Conservation (phyloP, 441 rosid species). For the Melastoma candidum region DNA sequence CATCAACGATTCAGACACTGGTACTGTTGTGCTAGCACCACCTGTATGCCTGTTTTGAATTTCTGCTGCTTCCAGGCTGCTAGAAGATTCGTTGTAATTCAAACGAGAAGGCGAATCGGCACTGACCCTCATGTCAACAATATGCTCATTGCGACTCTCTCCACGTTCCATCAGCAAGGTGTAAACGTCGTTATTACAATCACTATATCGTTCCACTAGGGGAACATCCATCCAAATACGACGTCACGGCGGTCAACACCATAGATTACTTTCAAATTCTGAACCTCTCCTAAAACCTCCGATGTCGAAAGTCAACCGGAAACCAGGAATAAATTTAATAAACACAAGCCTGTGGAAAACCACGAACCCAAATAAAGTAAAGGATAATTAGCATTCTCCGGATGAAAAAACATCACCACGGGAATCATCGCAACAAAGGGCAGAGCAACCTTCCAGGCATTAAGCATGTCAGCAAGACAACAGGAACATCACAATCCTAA, state of each 20-base stretch:
- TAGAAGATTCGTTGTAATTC: slow-evolving; percentile 31
- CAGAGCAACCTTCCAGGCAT: too few relatives aligned
- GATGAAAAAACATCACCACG: too few relatives aligned
- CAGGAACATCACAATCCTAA: too few relatives aligned
- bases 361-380: too few relatives aligned
- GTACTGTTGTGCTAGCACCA: not conserved
- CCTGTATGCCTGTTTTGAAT: slow-evolving; percentile 3
- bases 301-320: too few relatives aligned
- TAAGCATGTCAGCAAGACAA: too few relatives aligned
- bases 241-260: not conserved
- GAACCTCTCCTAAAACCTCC: too few relatives aligned
- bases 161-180: slow-evolving; percentile 18
- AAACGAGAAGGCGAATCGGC: slow-evolving; percentile 13
- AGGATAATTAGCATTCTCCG: too few relatives aligned
- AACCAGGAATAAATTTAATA: too few relatives aligned
- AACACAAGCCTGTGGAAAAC: too few relatives aligned
- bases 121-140: slow-evolving; percentile 12
- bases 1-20: slow-evolving; percentile 2
- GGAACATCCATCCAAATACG: slow-evolving; percentile 20
- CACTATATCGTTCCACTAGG: slow-evolving; percentile 10
- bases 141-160: slow-evolving; percentile 10
- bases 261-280: too few relatives aligned
- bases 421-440: too few relatives aligned
- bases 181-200: slow-evolving; percentile 10
- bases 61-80: slow-evolving; percentile 35